Base-by-base conservation (phyloP, 1,284 basidiomycete species). In the Pseudozyma sp. region DNA sequence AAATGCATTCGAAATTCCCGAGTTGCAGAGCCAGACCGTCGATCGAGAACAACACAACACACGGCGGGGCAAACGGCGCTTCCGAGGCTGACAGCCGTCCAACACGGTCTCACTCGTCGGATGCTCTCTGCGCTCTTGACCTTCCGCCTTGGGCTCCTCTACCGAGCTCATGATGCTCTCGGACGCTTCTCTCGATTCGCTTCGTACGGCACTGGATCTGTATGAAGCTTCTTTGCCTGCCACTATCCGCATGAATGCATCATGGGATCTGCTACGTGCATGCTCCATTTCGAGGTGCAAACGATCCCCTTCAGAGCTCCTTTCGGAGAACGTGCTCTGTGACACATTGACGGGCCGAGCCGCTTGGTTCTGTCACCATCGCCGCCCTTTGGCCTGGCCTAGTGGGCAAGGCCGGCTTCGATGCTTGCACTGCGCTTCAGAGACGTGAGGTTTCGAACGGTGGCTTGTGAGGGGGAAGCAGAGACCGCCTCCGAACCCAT, bases 1-100 rank as follows among this genome's bases (percentile, higher is more conserved):
- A 34, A 19, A 54, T 56, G 64, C 64, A 67, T 33, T 48, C 33
- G 6, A 60, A 60, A 67, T 67, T 67, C 64, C 64, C 48, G 47
- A 60, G 57, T 48, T 42, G 50, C 34, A 63, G 58, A 42, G 44
- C n/a, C 3, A 29, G 16, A 51, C 43, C 17, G 17, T 24, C 16
- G 39, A 42, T 42, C 11, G 9, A 37, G 17, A 29, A 49, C 34
- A 31, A 49, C 33, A 35, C 24, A n/a, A 37, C 47, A 19, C 49
- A 17, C 8, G 7, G 43, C 43, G 24, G 19, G 8, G 43, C 43
- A 44, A 24, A n/a, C 40, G 7, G n/a, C 40, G 7, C 13, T 7
- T 42, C 39, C 13, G 8, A 42, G 35, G 35, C 16, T 42, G 39
- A 42, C 35, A 42, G 24, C 33, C 48, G 10, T 37, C 31, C 35